These are phyloP conservation scores for Prosopis cineraria DNA, from an alignment of 306 rosid genomes.

Conservation along the genomic window DNA sequence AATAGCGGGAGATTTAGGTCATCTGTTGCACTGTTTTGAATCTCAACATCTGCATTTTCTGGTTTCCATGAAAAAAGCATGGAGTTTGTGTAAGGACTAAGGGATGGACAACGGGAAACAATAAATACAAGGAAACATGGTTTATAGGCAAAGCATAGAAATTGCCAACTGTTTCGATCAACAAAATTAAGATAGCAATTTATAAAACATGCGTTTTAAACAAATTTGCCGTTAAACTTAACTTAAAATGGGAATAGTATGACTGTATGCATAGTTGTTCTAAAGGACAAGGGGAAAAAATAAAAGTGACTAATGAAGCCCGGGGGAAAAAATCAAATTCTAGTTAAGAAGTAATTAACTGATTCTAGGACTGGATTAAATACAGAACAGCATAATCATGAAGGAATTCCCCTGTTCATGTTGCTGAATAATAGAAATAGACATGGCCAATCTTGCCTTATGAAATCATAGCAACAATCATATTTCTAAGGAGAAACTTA, in stretches of 20 bases:
- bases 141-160: background rate
- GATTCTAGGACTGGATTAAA: background rate
- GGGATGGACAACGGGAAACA: background rate
- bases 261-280: background rate
- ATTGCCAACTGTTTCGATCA: background rate
- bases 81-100: background rate
- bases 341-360: background rate
- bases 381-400: background rate
- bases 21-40: background rate
- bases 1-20: slow-evolving; percentile 39
- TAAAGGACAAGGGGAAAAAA: background rate
- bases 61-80: background rate
- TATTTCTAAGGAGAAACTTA: background rate
- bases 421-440: background rate
- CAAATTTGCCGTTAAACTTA: too few relatives aligned
- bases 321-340: background rate
- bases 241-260: background rate
- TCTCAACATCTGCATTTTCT: background rate
- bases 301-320: background rate
- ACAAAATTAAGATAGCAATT: background rate
- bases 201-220: background rate
- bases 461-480: too few relatives aligned
- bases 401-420: background rate
- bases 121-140: background rate
- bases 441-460: too few relatives aligned